Evolutionary conservation across 495 filamentous ascomycete genomes (phyloP).

Genomic region (Trichoderma asperelloides): DNA sequence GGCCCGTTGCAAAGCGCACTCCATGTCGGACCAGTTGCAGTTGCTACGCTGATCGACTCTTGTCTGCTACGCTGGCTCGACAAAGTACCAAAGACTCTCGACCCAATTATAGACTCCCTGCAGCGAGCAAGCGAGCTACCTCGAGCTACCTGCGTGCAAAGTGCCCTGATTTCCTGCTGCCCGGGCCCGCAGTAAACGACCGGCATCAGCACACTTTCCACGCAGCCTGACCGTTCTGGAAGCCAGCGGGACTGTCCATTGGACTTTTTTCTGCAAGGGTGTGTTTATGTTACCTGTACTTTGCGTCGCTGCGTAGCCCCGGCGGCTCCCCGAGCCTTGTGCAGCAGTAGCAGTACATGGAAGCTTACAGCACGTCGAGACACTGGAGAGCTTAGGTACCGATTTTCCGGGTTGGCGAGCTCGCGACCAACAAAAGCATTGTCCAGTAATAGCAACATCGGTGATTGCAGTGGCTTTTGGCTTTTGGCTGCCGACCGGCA

Average conservation of each 20-base stretch:
- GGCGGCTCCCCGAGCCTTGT: no score
- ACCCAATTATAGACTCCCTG: background rate
- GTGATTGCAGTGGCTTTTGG: no score
- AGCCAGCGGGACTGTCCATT: background rate
- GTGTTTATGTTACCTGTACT: no score
- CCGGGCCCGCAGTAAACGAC: background rate
- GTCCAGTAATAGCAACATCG: no score
- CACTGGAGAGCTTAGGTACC: no score
- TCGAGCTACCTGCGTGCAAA: background rate
- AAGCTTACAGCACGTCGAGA: no score
- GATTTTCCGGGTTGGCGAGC: no score
- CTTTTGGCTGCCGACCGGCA: no score
- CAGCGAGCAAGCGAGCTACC: background rate
- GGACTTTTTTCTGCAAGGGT: no score
- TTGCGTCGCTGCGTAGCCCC: no score
- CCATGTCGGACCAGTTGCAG: background rate
- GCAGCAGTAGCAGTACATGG: no score
- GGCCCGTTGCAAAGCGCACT: conserved; percentile 1
- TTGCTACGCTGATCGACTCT: background rate
- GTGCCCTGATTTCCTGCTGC: background rate
- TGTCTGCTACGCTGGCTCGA: background rate
- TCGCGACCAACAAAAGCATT: no score
- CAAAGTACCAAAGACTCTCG: background rate
- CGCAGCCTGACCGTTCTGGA: background rate
- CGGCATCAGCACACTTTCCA: background rate